A percentile compares a stretch with the other conserved stretches of the same genome.
These are phyloP conservation scores for Scortechinia acanthostroma DNA, from an alignment of 2,329 filamentous ascomycete species.

Conservation along the genomic window DNA sequence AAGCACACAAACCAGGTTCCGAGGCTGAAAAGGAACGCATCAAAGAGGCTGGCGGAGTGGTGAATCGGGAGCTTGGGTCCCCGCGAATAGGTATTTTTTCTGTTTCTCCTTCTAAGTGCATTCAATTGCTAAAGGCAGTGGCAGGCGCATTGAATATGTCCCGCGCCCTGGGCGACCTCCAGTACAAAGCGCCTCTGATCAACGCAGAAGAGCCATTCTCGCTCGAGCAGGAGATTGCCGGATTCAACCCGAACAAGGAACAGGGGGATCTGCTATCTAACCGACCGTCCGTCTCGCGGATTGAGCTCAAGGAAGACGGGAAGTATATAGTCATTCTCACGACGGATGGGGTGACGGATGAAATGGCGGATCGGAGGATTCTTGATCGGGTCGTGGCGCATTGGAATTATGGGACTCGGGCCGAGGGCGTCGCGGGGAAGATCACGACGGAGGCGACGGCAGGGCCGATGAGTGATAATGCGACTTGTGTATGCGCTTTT, in stretches of 20 bases:
- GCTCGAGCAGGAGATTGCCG: neutral
- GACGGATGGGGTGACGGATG: neutral
- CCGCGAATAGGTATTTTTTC: neutral
- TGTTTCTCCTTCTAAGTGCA: neutral
- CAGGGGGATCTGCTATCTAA: neutral
- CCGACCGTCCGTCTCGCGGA: neutral
- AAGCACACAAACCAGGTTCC: neutral
- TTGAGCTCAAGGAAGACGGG: neutral
- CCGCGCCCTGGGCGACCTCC: neutral
- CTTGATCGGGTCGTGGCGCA: too few species aligned
- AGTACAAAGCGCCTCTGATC: neutral
- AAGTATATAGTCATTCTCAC: neutral
- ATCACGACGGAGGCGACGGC: neutral
- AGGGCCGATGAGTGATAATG: neutral
- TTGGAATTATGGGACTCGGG: too few species aligned
- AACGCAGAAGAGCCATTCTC: constrained; percentile 6
- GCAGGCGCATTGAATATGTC: neutral
- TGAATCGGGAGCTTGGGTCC: constrained; percentile 5
- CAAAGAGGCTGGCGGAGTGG: neutral
- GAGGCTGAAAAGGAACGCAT: neutral
- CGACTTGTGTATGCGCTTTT: neutral
- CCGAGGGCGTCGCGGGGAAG: neutral
- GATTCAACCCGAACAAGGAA: neutral
- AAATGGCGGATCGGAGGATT: too few species aligned
- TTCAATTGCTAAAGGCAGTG: too few species aligned